phyloP scores from a whole-genome alignment of 2,329 filamentous ascomycete species.

The Paraconiothyrium sp. region DNA sequence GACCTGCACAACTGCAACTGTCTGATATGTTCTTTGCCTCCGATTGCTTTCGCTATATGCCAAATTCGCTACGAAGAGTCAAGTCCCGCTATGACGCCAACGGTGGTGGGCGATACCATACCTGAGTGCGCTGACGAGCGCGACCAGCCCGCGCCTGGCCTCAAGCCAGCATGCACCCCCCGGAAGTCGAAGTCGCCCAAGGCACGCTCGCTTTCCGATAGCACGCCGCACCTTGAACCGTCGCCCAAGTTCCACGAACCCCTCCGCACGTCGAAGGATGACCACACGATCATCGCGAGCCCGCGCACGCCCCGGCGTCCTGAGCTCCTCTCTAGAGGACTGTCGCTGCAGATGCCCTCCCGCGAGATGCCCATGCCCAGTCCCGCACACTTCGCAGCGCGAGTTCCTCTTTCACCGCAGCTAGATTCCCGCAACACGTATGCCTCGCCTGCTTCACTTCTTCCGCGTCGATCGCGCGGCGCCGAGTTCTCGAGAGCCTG shows the following conservation, averaged over 20 bases:
- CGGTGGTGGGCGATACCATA: constrained; percentile 26
- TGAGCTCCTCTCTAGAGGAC: constrained; percentile 68
- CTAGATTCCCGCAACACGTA: constrained; percentile 86
- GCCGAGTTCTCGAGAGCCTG: constrained; percentile 93
- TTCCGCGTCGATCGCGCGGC: constrained; percentile 88
- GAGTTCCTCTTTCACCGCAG: constrained; percentile 81
- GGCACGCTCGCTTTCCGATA: constrained; percentile 57
- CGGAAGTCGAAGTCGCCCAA: constrained; percentile 51
- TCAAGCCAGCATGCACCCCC: constrained; percentile 40
- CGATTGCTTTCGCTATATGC: constrained; percentile 19
- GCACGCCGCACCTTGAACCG: constrained; percentile 54
- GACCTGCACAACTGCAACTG: constrained; percentile 15
- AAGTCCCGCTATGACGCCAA: constrained; percentile 33
- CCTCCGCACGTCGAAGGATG: constrained; percentile 54
- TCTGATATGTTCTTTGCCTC: constrained; percentile 37
- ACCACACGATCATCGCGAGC: constrained; percentile 52
- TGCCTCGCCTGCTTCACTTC: constrained; percentile 84
- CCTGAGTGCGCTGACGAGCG: constrained; percentile 26
- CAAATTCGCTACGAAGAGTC: constrained; percentile 30
- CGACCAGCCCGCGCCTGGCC: constrained; percentile 31
- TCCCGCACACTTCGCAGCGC: constrained; percentile 64
- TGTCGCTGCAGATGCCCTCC: constrained; percentile 76
- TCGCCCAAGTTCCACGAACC: constrained; percentile 57
- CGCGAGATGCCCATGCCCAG: constrained; percentile 58
- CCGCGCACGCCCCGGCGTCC: constrained; percentile 74